These are phyloP conservation scores for Calonectria henricotiae DNA, from an alignment of 2,329 filamentous ascomycete genomes.

Conservation along the genomic window DNA sequence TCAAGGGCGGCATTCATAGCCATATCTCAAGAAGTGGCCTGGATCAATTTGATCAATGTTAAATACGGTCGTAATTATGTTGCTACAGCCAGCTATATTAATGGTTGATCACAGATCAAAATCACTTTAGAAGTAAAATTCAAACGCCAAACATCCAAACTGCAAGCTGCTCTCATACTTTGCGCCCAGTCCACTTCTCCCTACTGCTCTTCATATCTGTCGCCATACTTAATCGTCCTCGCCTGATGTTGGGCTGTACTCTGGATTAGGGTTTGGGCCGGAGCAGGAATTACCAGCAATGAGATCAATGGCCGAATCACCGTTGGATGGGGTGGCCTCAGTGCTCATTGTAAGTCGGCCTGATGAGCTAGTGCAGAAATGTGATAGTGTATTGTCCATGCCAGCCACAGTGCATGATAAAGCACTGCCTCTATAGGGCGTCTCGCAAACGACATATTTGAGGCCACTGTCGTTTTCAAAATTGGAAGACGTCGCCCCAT, in stretches of 20 bases:
- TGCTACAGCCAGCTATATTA: background rate
- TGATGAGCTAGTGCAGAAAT: background rate
- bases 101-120: constrained; percentile 1
- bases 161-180: background rate
- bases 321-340: background rate
- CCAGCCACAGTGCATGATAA: background rate
- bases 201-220: background rate
- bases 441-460: background rate
- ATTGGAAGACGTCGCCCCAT: background rate
- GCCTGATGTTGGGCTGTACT: background rate
- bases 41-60: background rate
- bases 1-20: no score
- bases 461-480: background rate
- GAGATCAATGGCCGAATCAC: background rate
- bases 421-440: background rate
- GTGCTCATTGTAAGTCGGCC: background rate
- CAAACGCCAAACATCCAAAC: background rate
- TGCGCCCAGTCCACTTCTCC: background rate
- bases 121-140: background rate
- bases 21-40: no score
- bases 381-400: background rate
- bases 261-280: background rate
- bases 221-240: background rate
- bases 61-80: constrained; percentile 3
- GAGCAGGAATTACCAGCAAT: background rate